Evolutionary conservation across 495 filamentous ascomycete genomes (phyloP), one percentile per base, ranked within the genome.

Genomic region (Lepraria neglecta): DNA sequence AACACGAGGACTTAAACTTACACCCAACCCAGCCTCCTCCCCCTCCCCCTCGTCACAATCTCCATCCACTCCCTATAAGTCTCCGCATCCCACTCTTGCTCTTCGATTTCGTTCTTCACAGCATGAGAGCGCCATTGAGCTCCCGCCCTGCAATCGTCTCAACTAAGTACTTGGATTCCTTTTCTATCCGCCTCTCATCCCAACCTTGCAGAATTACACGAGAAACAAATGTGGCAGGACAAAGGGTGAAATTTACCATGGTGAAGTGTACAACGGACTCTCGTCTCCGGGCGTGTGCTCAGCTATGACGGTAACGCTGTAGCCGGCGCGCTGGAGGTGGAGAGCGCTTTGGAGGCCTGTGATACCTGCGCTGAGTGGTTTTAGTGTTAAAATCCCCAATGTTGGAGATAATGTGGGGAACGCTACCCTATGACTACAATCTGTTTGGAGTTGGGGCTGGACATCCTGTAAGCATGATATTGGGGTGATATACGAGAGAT

Each of bases 301-400:
- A 2, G 78, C 77, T 17, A 80, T 63, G 31, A 80, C 67, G 0
- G 74, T 77, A 42, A 79, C 76, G 4, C 60, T 42, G 50, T 77
- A 75, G 3, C 72, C 73, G 19, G 65, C 68, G 59, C 74, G 67
- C 2, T 76, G 74, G 12, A 80, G 71, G 24, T 63, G 67, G 24
- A 76, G 58, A 24, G 78, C 75, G 33, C 0, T 35, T 35, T 35
- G 33, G 33, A 4, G 33, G 33, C 33, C 33, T 35, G 33, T 35
- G 6, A 11, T 35, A 6, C 3, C 33, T 11, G 33, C 3, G 24
- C 24, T 24, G 1, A 1, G 24, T n/a, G 24, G 24, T 24, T 24
- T 24, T 24, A 24, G 24, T 24, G 24, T 24, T 24, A 1, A 24
- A 24, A 1, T 24, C 2, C 24, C 24, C 24, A 24, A 24, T 24